Base-by-base conservation (phyloP, 2,329 filamentous ascomycete species). In the Penicillium crustosum region DNA sequence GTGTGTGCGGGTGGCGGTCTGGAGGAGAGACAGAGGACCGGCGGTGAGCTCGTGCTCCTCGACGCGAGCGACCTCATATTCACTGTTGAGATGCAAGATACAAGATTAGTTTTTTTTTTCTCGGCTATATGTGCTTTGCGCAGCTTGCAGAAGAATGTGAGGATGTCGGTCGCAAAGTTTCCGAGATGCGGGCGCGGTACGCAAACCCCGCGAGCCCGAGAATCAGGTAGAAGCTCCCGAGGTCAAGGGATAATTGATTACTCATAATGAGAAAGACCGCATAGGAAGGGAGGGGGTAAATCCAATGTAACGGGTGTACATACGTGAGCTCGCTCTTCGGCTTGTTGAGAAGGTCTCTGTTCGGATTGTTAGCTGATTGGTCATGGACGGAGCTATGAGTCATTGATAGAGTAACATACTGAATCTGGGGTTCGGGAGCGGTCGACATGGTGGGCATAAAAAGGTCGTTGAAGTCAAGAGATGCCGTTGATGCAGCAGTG, bases 1-100 rank as follows among this genome's bases (percentile, higher is more conserved):
- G 81, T 97, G 93, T 65, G 89, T 90, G 75, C 93, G 90, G 58
- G 97, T 94, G 64, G 94, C 94, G 59, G 94, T 97, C 80, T 97
- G 93, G 60, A 99, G 90, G 71, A 99, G 94, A 6, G 92, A 97
- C 45, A 97, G 83, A 9, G 90, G 90, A 3, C 90, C 90, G 39
- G 87, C 86, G 63, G 86, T 89, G 76, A 92, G 87, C 77, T 93
- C 89, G 75, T 92, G 87, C 72, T 90, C 88, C 75, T 91, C 89
- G 66, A 89, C 82, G 63, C 92, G 87, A 53, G 89, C 87, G 67
- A 96, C 89, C 78, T 96, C 92, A 79, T 93, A 96, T 80, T 96
- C 92, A 63, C 91, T 95, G 44, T 61, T 38, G 21, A 31, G 27
- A 61, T 56, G 50, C 50, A 53, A 51, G 23, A 60, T 55, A 60